Base-by-base conservation (phyloP, 2,329 filamentous ascomycete genomes). In the Ascomycota sp. region DNA sequence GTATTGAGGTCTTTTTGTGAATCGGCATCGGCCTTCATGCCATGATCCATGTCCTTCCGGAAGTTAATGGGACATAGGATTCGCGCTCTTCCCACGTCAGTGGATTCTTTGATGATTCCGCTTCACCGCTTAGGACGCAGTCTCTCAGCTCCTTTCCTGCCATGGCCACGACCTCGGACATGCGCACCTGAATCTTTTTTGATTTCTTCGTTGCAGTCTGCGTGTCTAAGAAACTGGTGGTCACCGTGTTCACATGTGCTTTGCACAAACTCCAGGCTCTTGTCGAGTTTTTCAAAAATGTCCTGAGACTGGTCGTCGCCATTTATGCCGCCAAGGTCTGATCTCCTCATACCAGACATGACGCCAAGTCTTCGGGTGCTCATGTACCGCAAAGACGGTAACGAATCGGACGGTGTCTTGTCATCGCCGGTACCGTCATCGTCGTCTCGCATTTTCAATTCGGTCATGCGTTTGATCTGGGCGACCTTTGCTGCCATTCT, bases 201-300 rank as follows among this genome's bases (percentile, higher is more conserved):
- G 24, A 93, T 64, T 48, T 92, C 81, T 12, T 69, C 65, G n/a
- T 60, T 65, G 51, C 85, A 93, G 43, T 89, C 76, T 8, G 83
- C 85, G 31, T 83, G 77, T 17, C 85, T 71, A n/a, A 94, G 60
- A 36, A 89, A 82, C 43, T 91, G 80, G 45, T 92, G 83, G 0
- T 85, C 85, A 3, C 78, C 85, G 31, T 74, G 73, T 53, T 94
- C 85, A 47, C 80, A 91, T 41, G 83, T 68, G 32, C 65, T 65
- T 48, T 93, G 82, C 5, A 81, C 77, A 37, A 69, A 68, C 45
- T 93, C 83, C 19, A 94, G 59, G 1, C 69, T 67, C 45, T 76
- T 78, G 46, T 93, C 83, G 1, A 83, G 62, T 27, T 69, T 61
- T 38, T 91, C 80, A 44, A 76, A 82, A 1, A 69, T 57, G 36